Conservation (phyloP, 768 basidiomycete genomes). For the Artomyces pyxidatus region DNA sequence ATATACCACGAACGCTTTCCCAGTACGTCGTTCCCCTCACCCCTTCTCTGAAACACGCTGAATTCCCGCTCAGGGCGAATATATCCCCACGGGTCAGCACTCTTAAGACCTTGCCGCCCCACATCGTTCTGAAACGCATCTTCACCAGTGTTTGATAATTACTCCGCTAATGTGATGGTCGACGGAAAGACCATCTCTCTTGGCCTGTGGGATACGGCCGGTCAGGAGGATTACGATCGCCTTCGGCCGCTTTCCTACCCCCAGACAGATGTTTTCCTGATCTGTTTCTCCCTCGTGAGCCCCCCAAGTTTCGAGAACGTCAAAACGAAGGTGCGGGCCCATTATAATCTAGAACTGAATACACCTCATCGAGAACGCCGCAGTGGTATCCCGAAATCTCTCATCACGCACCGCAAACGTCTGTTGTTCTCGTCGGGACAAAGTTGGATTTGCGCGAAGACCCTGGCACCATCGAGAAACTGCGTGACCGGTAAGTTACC, state of each 20-base stretch:
- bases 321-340: slow-evolving; percentile 74
- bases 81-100: slow-evolving; percentile 82
- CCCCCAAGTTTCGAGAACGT: slow-evolving; percentile 99
- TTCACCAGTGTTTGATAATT: slow-evolving; percentile 91
- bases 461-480: slow-evolving; percentile 82
- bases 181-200: slow-evolving; percentile 98
- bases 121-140: not conserved
- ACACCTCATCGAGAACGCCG: slow-evolving; percentile 3
- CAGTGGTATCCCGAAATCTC: slow-evolving; percentile 97
- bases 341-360: slow-evolving; percentile 1
- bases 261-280: slow-evolving; percentile 98
- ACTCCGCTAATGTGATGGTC: slow-evolving; percentile 97
- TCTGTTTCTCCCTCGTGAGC: slow-evolving; percentile 97
- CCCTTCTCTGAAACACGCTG: slow-evolving; percentile 6
- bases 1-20: slow-evolving; percentile 98
- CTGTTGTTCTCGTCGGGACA: slow-evolving; percentile 91
- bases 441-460: slow-evolving; percentile 98
- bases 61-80: slow-evolving; percentile 63
- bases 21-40: slow-evolving; percentile 44
- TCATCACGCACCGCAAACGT: slow-evolving; percentile 93
- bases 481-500: slow-evolving; percentile 70
- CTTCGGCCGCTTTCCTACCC: slow-evolving; percentile 97
- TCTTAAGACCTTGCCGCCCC: not conserved
- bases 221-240: slow-evolving; percentile 98
- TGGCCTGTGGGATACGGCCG: slow-evolving; percentile 99